phyloP scores from a whole-genome alignment of 176 grass and related monocot species.

The Carex scoparia region DNA sequence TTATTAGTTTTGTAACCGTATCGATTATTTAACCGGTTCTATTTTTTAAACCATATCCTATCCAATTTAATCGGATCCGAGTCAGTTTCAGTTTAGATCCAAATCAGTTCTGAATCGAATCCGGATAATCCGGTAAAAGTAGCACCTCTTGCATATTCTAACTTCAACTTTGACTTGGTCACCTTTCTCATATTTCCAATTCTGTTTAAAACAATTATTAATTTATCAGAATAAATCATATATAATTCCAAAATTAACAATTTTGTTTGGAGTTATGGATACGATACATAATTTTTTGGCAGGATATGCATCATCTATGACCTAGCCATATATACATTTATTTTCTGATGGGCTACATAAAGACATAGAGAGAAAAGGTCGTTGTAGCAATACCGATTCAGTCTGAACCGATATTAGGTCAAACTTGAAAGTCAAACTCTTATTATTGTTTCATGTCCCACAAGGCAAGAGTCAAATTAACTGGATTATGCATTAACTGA shows the following conservation, averaged over 20 bases:
- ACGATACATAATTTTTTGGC: neutral
- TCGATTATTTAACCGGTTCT: no score
- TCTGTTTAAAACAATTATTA: neutral
- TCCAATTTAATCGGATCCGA: no score
- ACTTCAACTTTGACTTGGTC: neutral
- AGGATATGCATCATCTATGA: neutral
- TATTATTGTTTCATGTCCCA: neutral
- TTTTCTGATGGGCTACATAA: neutral
- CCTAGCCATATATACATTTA: neutral
- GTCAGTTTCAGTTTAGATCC: no score
- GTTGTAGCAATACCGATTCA: neutral
- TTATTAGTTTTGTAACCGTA: no score
- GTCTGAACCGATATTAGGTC: neutral
- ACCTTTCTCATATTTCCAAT: neutral
- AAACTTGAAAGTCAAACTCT: neutral
- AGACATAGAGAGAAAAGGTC: neutral
- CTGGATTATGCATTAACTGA: neutral
- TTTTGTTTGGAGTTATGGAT: neutral
- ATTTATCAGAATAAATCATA: neutral
- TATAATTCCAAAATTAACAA: neutral
- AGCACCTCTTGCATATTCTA: neutral
- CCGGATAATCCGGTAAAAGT: no score
- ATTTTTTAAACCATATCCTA: no score
- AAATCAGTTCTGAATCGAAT: no score
- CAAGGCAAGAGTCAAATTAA: conserved; percentile 5